A percentile compares a stretch with the other conserved stretches of the same genome.
Evolutionary conservation across 495 filamentous ascomycete species (phyloP).

Genomic region (Neurospora sp.): DNA sequence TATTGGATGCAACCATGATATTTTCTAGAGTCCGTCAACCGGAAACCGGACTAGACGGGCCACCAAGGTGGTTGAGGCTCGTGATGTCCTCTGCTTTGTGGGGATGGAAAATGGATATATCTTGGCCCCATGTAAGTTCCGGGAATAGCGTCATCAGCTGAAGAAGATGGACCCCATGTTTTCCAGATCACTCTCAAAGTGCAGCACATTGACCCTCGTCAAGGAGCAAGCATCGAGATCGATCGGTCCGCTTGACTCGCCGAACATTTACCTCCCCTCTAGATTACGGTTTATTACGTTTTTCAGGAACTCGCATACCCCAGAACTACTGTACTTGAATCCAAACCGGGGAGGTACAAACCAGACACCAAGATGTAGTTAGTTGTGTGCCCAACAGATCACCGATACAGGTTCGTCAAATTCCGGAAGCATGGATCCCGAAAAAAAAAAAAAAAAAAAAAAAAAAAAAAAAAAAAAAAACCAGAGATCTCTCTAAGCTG

Average conservation of each 20-base stretch:
- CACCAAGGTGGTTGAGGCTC: neutral
- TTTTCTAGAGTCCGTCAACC: neutral
- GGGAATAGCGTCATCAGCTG: neutral
- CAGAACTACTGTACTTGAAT: neutral
- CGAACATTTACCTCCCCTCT: neutral
- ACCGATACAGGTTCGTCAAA: neutral
- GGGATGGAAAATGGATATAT: neutral
- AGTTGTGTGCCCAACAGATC: neutral
- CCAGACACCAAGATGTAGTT: neutral
- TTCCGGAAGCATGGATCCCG: neutral
- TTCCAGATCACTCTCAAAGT: neutral
- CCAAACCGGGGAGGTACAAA: neutral
- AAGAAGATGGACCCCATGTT: neutral
- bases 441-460: neutral
- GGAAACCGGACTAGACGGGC: neutral
- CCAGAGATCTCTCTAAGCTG: neutral
- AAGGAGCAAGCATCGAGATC: neutral
- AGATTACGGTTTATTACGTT: neutral
- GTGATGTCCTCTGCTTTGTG: neutral
- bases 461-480: neutral
- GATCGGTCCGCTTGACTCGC: neutral
- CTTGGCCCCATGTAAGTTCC: neutral
- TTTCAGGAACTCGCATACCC: neutral
- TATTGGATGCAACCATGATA: neutral
- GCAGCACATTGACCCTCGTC: neutral